Evolutionary conservation across 1,284 basidiomycete species (phyloP), one percentile per base, ranked within the genome.

Genomic region (Sanghuangporus sanghuang): DNA sequence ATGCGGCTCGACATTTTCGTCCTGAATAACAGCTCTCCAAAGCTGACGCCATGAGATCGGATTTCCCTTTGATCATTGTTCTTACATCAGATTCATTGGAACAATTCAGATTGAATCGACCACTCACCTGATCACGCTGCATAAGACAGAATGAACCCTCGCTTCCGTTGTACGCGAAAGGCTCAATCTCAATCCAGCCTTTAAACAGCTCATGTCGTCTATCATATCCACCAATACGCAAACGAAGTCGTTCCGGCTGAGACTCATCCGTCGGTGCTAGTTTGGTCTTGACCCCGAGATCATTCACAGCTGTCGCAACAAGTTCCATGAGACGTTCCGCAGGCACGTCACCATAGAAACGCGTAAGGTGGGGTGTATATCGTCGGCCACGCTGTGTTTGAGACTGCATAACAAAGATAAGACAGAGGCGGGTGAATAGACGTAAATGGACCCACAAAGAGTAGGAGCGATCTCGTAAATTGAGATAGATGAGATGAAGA

Each of bases 21-120:
- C 81, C 67, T 74, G 69, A 48, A 89, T 81, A 49, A 90, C 67
- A 6, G 76, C 77, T 69, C 85, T 89, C 87, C 88, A 91, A 46
- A 90, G 75, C 71, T 83, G 79, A 56, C 88, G 76, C 89, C 89
- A 91, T 40, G 85, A 87, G 55, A 91, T 85, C 32, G 89, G 89
- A 69, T 83, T 89, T 1, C 89, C 89, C 87, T 89, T 53, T 42
- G 16, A 49, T 16, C 5, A 63, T 18, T 21, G 55, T 40, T 7
- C 42, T 32, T 38, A 40, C 44, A 57, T 50, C 7, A 50, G 42
- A 67, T 38, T n/a, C 39, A 46, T 3, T 32, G 27, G 27, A 32
- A 32, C 27, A 32, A 32, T 32, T 32, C 27, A 32, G 4, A 32
- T 32, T 32, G 27, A 5, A 3, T 32, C 2, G 27, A 32, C 27